Conservation (phyloP, 2,329 filamentous ascomycete species). For the Fusarium sp. region DNA sequence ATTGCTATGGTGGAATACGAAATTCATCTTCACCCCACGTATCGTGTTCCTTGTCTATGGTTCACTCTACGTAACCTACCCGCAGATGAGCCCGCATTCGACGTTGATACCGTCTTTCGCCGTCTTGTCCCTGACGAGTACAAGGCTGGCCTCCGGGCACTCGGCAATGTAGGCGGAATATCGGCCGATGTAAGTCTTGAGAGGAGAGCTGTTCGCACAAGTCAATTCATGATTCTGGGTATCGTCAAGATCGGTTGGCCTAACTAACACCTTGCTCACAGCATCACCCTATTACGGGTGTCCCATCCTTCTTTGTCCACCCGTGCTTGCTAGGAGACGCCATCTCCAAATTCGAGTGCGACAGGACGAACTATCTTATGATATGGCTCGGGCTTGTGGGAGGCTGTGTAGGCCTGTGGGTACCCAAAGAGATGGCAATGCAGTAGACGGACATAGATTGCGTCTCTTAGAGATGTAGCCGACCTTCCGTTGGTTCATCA, state of each 20-base stretch:
- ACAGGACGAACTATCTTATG: slow-evolving; percentile 78
- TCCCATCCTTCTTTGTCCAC: slow-evolving; percentile 90
- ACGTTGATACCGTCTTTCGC: slow-evolving; percentile 76
- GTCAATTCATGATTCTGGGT: slow-evolving; percentile 48
- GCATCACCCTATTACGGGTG: slow-evolving; percentile 84
- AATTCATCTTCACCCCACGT: slow-evolving; percentile 79
- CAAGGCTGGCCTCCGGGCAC: slow-evolving; percentile 68
- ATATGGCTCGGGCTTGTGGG: slow-evolving; percentile 92
- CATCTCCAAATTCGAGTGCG: slow-evolving; percentile 73
- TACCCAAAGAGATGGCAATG: slow-evolving; percentile 75
- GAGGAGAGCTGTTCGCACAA: slow-evolving; percentile 44
- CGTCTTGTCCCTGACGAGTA: slow-evolving; percentile 75
- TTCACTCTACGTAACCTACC: slow-evolving; percentile 73
- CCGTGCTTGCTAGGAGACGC: slow-evolving; percentile 89
- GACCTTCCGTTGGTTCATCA: slow-evolving; percentile 48
- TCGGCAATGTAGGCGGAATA: slow-evolving; percentile 77
- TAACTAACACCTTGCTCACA: slow-evolving; percentile 59
- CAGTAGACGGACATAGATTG: slow-evolving; percentile 40
- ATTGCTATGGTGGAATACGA: slow-evolving; percentile 73
- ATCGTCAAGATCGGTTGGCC: slow-evolving; percentile 48
- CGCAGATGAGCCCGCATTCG: slow-evolving; percentile 65
- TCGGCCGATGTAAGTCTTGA: slow-evolving; percentile 76
- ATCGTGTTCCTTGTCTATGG: slow-evolving; percentile 80
- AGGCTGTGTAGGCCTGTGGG: slow-evolving; percentile 79
- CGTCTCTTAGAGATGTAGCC: slow-evolving; percentile 33